These are phyloP conservation scores for Hippophae tibetana DNA, from an alignment of 306 rosid genomes.

Conservation along the genomic window DNA sequence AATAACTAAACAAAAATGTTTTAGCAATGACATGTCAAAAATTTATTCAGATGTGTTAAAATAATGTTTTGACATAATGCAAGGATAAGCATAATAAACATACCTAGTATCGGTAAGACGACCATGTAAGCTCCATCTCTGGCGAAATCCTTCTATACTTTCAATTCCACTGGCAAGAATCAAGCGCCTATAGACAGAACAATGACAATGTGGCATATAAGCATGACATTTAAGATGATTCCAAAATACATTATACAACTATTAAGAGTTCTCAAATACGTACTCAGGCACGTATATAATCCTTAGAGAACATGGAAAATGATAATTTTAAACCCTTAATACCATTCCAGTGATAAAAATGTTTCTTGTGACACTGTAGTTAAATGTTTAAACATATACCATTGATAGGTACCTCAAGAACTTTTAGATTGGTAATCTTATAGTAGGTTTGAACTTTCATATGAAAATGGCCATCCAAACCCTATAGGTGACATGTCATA, in stretches of 20 bases:
- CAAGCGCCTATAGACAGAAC: slow-evolving; percentile 47
- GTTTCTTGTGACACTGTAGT: too few relatives aligned
- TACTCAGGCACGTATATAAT: too few relatives aligned
- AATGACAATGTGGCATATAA: slow-evolving; percentile 1
- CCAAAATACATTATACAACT: background rate
- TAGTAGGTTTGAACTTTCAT: too few relatives aligned
- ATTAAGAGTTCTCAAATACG: too few relatives aligned
- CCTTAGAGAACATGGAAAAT: too few relatives aligned
- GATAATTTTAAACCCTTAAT: too few relatives aligned
- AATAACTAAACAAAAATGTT: background rate
- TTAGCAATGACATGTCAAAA: background rate
- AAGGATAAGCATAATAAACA: slow-evolving; percentile 16
- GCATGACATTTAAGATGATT: background rate
- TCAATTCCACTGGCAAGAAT: slow-evolving; percentile 90
- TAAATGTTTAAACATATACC: too few relatives aligned
- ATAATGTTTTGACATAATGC: slow-evolving; percentile 12
- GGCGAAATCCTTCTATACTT: slow-evolving; percentile 84
- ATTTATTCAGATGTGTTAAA: slow-evolving; percentile 1
- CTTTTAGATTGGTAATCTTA: too few relatives aligned
- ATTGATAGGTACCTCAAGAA: too few relatives aligned
- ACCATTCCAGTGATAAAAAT: too few relatives aligned
- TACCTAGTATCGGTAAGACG: slow-evolving; percentile 82
- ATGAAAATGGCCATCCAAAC: too few relatives aligned
- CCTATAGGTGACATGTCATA: too few relatives aligned
- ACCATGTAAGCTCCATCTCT: slow-evolving; percentile 92